Percentiles rank a stretch among this genome's conserved stretches.
phyloP scores from a whole-genome alignment of 768 basidiomycete species.

The Tricholoma terreum region DNA sequence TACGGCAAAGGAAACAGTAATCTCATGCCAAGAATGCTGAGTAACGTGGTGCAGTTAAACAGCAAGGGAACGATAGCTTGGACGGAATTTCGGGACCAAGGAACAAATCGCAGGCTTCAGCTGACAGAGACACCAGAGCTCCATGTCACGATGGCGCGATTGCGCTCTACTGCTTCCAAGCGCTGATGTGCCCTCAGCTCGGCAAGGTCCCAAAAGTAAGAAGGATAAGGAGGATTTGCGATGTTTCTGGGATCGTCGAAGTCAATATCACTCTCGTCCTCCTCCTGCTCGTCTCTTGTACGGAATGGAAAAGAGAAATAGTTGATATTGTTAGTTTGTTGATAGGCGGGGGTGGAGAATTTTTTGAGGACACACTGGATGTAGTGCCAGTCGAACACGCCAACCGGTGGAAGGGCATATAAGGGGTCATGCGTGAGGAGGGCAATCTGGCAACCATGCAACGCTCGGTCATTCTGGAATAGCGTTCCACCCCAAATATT shows the following conservation, averaged over 20 bases:
- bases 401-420: constrained; percentile 11
- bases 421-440: constrained; percentile 8
- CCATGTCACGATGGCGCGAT: neutral
- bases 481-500: neutral
- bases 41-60: no score
- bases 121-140: neutral
- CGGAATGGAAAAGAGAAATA: constrained; percentile 12
- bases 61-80: no score
- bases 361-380: constrained; percentile 18
- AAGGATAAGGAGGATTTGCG: constrained; percentile 18
- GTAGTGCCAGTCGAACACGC: constrained; percentile 14
- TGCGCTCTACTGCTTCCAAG: constrained; percentile 11
- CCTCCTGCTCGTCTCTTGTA: constrained; percentile 11
- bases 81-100: no score
- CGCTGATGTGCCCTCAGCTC: constrained; percentile 12
- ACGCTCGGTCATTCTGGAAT: constrained; percentile 1
- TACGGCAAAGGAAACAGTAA: no score
- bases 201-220: constrained; percentile 16
- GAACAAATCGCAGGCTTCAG: neutral
- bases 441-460: constrained; percentile 15
- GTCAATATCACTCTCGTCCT: constrained; percentile 13
- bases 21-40: no score
- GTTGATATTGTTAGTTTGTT: constrained; percentile 8
- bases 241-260: constrained; percentile 17
- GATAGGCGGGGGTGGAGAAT: constrained; percentile 14